These are phyloP conservation scores for Penicillium sp. DNA, from an alignment of 2,329 filamentous ascomycete species.

Conservation along the genomic window DNA sequence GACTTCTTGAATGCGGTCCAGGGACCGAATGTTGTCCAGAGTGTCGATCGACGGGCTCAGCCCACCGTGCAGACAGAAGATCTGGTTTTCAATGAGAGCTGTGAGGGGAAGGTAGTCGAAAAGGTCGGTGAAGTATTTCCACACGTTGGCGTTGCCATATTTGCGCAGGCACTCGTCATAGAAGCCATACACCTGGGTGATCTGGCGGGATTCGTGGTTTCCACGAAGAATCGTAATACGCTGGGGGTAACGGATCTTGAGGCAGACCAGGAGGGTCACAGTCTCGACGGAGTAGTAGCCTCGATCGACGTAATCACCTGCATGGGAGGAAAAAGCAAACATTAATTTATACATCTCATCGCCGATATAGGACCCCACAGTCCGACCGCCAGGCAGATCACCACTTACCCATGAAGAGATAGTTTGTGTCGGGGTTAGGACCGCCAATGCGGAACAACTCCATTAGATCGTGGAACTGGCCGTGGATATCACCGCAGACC, in stretches of 20 bases:
- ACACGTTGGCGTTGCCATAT: conserved; percentile 98
- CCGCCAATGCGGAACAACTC: conserved; percentile 99
- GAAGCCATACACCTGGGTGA: conserved; percentile 98
- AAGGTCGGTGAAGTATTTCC: conserved; percentile 98
- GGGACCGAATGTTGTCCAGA: conserved; percentile 88
- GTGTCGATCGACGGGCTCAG: conserved; percentile 95
- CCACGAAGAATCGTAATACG: conserved; percentile 98
- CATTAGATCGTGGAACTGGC: conserved; percentile 98
- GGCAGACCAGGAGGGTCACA: conserved; percentile 89
- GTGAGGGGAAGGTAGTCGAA: conserved; percentile 98
- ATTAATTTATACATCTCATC: conserved; percentile 3
- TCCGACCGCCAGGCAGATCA: conserved; percentile 14
- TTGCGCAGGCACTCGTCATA: conserved; percentile 99
- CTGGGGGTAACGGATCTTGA: conserved; percentile 97
- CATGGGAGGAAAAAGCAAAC: conserved; percentile 4
- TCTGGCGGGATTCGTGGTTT: conserved; percentile 98
- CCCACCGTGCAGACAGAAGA: conserved; percentile 97
- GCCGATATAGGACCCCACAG: background rate
- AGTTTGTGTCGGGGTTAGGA: conserved; percentile 97
- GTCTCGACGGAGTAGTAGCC: conserved; percentile 99
- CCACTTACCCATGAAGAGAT: conserved; percentile 91
- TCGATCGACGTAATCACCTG: conserved; percentile 96
- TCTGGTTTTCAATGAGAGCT: conserved; percentile 97
- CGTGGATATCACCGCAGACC: conserved; percentile 98
- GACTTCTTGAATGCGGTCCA: conserved; percentile 97